Base-by-base conservation (phyloP, 179 eudicot genomes). In the Nepenthes alata region DNA sequence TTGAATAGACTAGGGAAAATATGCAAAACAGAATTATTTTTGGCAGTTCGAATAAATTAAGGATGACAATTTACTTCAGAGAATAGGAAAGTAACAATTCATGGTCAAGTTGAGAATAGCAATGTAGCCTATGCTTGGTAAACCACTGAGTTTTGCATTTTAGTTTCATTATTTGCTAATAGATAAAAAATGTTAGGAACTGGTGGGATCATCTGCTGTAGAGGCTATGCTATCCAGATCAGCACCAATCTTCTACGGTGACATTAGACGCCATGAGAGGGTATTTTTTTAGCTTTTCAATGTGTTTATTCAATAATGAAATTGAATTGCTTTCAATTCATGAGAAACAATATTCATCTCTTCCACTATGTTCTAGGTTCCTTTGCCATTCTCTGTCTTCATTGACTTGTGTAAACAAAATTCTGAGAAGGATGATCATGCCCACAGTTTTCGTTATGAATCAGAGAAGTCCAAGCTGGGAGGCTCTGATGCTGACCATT, bases 221-320 rank as follows among this genome's bases (percentile, higher is more conserved):
- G 95, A 84, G 68, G 87, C 80, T 63, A 89, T 89, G 97, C 72
- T 84, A 47, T 89, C 91, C 62, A 75, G 66, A 59, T 71, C 81
- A 58, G 95, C 95, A 41, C 97, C 95, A 5, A 69, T 81, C 53
- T 89, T 86, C 66, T 74, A 87, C 73, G 95, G 97, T 61, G 91
- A 87, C 74, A 83, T 89, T 53, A 83, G 94, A 83, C 78, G 87
- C 74, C 96, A 89, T 62, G 91, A 84, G 76, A 79, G 95, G 87
- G 91, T 89, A 78, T 49, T 53, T 12, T 53, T n/a, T 25, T 25
- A 25, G 25, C 25, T 25, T 25, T 25, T 25, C 25, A 25, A 25
- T 25, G 25, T 25, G 25, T 25, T 25, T 25, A 0, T 25, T 25
- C 25, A 25, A 25, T 25, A 25, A 25, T 25, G 25, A 25, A 25